Evolutionary conservation across 1,284 basidiomycete species (phyloP).

Genomic region (Mycosarcoma mackinlayi): DNA sequence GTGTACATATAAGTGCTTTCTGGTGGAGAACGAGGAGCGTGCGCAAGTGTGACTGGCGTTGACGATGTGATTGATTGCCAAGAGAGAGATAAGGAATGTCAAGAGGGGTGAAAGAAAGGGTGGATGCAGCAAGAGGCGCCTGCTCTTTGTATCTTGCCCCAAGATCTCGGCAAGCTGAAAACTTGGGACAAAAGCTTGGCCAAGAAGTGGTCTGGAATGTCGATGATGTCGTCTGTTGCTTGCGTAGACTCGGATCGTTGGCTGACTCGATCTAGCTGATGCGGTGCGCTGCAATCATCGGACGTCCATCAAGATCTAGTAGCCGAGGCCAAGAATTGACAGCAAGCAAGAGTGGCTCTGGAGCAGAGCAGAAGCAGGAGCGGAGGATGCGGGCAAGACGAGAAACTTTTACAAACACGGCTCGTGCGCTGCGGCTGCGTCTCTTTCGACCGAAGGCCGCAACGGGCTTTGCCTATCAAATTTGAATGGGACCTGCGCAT

Average conservation of each 20-base stretch:
- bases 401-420: background rate
- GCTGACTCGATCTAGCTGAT: constrained; percentile 1
- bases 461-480: constrained; percentile 41
- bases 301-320: background rate
- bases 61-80: constrained; percentile 7
- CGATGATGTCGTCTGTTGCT: constrained; percentile 12
- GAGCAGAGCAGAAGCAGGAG: background rate
- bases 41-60: background rate
- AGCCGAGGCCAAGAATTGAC: constrained; percentile 10
- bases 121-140: background rate
- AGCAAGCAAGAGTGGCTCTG: background rate
- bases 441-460: constrained; percentile 23
- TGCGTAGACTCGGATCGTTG: no score
- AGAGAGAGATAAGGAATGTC: constrained; percentile 29
- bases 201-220: background rate
- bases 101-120: background rate
- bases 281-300: background rate
- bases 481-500: constrained; percentile 6
- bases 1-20: constrained; percentile 32
- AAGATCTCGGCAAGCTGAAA: no score
- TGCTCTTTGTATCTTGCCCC: background rate
- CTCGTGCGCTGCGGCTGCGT: background rate
- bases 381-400: background rate
- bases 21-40: constrained; percentile 1
- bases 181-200: background rate